These are phyloP conservation scores for Lippia alba DNA, from an alignment of 305 asterid genomes.

Conservation along the genomic window DNA sequence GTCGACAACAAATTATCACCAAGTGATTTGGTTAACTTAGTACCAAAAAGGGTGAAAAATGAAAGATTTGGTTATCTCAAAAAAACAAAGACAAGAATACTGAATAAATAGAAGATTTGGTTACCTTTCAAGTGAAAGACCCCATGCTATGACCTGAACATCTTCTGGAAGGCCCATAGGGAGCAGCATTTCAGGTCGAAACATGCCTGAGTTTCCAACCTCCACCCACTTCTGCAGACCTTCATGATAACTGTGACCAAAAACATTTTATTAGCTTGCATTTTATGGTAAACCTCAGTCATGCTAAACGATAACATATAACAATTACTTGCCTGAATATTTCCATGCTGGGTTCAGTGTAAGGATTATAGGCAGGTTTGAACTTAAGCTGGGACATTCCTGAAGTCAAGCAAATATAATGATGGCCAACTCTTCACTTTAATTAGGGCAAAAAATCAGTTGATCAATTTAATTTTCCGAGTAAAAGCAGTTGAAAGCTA, in stretches of 20 bases:
- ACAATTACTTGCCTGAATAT: conserved; percentile 72
- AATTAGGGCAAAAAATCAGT: neutral
- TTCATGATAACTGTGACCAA: conserved; percentile 79
- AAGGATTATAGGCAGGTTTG: conserved; percentile 98
- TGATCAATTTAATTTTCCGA: conserved; percentile 6
- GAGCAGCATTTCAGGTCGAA: conserved; percentile 95
- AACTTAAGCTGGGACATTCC: conserved; percentile 96
- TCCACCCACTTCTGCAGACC: conserved; percentile 96
- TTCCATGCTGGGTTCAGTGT: conserved; percentile 99
- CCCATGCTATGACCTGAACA: conserved; percentile 98
- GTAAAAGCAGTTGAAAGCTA: conserved; percentile 11
- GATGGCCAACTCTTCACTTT: conserved; percentile 6
- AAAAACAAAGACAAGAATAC: too few relatives aligned
- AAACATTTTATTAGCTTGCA: conserved; percentile 23
- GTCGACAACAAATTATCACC: too few relatives aligned
- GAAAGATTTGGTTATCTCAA: neutral
- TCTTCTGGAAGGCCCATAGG: conserved; percentile 99
- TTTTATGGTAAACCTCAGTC: conserved; percentile 8
- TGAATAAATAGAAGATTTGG: neutral
- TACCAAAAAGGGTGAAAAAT: neutral
- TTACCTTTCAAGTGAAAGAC: conserved; percentile 97
- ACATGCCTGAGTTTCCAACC: conserved; percentile 97
- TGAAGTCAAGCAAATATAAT: conserved; percentile 35
- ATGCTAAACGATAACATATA: conserved; percentile 1
- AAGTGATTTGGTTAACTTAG: neutral